These are phyloP conservation scores for Inonotus obliquus DNA, from an alignment of 1,284 basidiomycete species.

Conservation along the genomic window DNA sequence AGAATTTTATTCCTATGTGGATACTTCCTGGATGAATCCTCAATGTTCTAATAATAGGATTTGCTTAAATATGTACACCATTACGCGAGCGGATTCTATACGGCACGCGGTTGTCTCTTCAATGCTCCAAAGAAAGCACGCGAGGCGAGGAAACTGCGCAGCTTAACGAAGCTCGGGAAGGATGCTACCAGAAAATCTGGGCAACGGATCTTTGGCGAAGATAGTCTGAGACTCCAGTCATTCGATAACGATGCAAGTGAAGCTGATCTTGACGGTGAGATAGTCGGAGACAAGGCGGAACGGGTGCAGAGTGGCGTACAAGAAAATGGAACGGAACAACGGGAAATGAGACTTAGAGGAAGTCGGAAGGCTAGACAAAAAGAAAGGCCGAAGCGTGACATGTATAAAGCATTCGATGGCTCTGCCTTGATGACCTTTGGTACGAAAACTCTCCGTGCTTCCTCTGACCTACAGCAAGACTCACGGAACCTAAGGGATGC, in stretches of 20 bases:
- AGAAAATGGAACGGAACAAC: neutral
- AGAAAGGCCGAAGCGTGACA: constrained; percentile 39
- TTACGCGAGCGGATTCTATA: constrained; percentile 59
- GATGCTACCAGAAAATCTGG: constrained; percentile 21
- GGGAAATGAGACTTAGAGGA: neutral
- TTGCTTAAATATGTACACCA: constrained; percentile 66
- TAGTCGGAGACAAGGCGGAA: constrained; percentile 2
- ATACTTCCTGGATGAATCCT: constrained; percentile 14
- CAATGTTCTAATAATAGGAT: constrained; percentile 41
- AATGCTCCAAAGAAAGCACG: constrained; percentile 47
- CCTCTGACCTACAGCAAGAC: constrained; percentile 12
- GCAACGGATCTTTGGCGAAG: constrained; percentile 11
- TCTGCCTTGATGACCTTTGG: constrained; percentile 68
- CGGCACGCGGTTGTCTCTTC: constrained; percentile 51
- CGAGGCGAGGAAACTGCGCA: constrained; percentile 34
- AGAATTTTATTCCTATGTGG: constrained; percentile 21
- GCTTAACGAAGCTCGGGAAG: constrained; percentile 23
- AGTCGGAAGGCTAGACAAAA: constrained; percentile 20
- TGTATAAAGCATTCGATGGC: constrained; percentile 72
- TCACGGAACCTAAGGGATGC: constrained; percentile 43
- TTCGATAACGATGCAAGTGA: neutral
- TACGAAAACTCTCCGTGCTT: constrained; percentile 27
- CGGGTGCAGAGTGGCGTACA: constrained; percentile 13
- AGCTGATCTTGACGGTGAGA: constrained; percentile 2
- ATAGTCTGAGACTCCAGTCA: neutral